phyloP scores from a whole-genome alignment of 495 filamentous ascomycete species.

The Chaetomidium leptoderma region DNA sequence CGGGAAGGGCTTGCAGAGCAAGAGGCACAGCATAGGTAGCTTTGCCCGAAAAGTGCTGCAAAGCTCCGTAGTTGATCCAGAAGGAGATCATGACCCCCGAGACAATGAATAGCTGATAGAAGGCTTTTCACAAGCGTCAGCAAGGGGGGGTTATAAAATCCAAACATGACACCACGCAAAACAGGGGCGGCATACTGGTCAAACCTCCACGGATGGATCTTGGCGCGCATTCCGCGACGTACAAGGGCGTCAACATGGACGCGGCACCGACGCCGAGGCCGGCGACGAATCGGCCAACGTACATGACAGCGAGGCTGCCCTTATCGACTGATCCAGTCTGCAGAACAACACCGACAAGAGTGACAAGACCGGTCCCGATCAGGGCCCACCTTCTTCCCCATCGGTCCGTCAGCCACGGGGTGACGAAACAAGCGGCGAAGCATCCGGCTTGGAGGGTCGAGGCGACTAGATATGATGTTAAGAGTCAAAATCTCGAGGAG shows the following conservation, averaged over 20 bases:
- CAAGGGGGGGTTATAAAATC: background rate
- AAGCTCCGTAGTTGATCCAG: constrained; percentile 53
- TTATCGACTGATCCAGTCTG: constrained; percentile 34
- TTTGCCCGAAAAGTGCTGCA: constrained; percentile 49
- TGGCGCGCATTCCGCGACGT: constrained; percentile 62
- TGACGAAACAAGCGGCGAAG: constrained; percentile 58
- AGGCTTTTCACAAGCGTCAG: constrained; percentile 7
- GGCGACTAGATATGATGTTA: constrained; percentile 43
- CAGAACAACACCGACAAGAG: constrained; percentile 39
- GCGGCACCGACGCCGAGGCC: constrained; percentile 64
- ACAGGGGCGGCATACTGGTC: constrained; percentile 41
- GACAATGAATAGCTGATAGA: constrained; percentile 66
- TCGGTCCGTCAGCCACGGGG: constrained; percentile 51
- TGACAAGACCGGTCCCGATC: constrained; percentile 37
- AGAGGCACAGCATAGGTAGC: constrained; percentile 47
- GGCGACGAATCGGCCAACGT: constrained; percentile 61
- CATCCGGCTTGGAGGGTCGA: constrained; percentile 63
- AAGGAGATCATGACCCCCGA: constrained; percentile 65
- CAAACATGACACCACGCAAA: too few species aligned
- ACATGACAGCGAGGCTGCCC: constrained; percentile 52
- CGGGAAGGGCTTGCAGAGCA: constrained; percentile 58
- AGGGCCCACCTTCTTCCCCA: constrained; percentile 40
- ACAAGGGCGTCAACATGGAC: constrained; percentile 59
- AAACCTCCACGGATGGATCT: constrained; percentile 66
- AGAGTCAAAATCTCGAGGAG: too few species aligned